Percentiles rank a stretch among this genome's conserved stretches.
Conservation (phyloP, 805 yeast species). For the Peterozyma xylosa region DNA sequence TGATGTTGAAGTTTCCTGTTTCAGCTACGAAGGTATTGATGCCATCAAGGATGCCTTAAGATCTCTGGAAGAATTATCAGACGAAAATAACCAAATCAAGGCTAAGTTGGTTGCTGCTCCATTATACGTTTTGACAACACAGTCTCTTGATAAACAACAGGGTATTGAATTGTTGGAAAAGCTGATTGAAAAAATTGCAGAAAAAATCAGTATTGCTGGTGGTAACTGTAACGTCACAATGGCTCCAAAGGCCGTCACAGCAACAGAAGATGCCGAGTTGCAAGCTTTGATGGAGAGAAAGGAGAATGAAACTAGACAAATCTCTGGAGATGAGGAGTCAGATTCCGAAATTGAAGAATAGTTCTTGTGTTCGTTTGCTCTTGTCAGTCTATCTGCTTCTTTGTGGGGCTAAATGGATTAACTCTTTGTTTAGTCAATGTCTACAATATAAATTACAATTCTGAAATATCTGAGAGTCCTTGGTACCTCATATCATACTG, state of each 20-base stretch:
- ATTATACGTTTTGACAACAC: slow-evolving; percentile 85
- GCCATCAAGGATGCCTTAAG: slow-evolving; percentile 87
- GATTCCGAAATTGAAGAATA: slow-evolving; percentile 23
- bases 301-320: slow-evolving; percentile 81
- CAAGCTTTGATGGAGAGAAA: slow-evolving; percentile 92
- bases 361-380: neutral
- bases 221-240: slow-evolving; percentile 89
- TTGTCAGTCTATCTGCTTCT: no score
- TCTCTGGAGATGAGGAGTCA: slow-evolving; percentile 68
- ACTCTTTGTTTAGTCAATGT: no score
- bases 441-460: no score
- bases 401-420: no score
- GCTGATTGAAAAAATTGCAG: slow-evolving; percentile 73
- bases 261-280: slow-evolving; percentile 95
- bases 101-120: slow-evolving; percentile 98
- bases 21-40: slow-evolving; percentile 94
- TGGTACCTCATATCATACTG: no score
- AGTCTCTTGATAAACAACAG: slow-evolving; percentile 82
- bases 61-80: slow-evolving; percentile 78
- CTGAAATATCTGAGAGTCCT: no score
- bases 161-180: slow-evolving; percentile 75
- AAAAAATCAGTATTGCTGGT: slow-evolving; percentile 62
- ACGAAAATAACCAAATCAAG: slow-evolving; percentile 82
- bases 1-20: slow-evolving; percentile 97
- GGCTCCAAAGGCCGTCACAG: slow-evolving; percentile 99